Evolutionary conservation across 2,329 filamentous ascomycete species (phyloP), one percentile per base, ranked within the genome.

Genomic region (Aspergillus nomiae): DNA sequence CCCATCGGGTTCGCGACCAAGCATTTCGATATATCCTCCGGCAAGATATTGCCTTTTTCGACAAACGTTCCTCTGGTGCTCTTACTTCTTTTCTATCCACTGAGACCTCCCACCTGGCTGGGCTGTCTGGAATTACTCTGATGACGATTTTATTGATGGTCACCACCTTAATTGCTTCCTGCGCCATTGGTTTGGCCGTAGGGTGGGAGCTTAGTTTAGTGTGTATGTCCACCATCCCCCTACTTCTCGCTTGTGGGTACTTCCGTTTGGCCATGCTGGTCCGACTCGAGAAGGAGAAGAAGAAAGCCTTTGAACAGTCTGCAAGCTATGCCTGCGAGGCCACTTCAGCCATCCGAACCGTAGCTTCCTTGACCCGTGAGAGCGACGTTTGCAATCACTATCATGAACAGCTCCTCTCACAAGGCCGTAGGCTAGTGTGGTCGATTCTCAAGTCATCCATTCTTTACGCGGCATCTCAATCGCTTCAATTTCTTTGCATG

Each of bases 331-430:
- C 58, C 11, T 36, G 56, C 36, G 63, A 65, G 65, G 80, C 82
- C 1, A 78, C 82, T 14, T 71, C 77, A 45, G 77, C 80, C 2
- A 84, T 85, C 56, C 76, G 81, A 26, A 85, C 83, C 0, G 78
- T 85, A 1, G 80, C 51, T 6, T 60, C 58, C 9, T 30, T 63
- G 3, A 54, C 30, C 6, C 30, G 34, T n/a, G 58, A 63, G 45
- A n/a, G 48, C 4, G 16, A 43, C 12, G 32, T 60, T 24, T n/a
- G 50, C 4, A 19, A 41, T 14, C 41, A 45, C 5, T 63, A 63
- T 16, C 21, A 60, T 6, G 26, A 34, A 21, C 32, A 43, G 19
- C 34, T 63, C 19, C 30, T 43, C 24, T 16, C 30, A 8, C 38
- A 57, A 41, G 41, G 32, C 21, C 12, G 24, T 11, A n/a, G 32